These are phyloP conservation scores for Zygoascus hellenicus DNA, from an alignment of 1,139 yeast genomes.

Conservation along the genomic window DNA sequence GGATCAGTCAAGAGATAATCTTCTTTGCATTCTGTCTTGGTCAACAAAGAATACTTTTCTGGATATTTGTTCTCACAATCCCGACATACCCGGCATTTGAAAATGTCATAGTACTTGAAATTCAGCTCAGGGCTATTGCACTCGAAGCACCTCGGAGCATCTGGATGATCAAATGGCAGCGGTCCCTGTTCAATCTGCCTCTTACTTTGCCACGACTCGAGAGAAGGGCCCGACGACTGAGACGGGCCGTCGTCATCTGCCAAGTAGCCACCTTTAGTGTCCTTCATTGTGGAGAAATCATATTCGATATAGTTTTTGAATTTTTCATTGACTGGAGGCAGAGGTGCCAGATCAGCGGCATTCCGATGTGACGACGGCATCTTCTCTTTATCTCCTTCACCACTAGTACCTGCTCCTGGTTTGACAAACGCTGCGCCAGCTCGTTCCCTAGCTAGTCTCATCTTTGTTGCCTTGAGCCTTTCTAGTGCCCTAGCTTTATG, in stretches of 20 bases:
- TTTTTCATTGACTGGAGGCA: slow-evolving; percentile 26
- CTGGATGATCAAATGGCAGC: slow-evolving; percentile 44
- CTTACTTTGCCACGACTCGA: slow-evolving; percentile 75
- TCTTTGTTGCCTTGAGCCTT: slow-evolving; percentile 45
- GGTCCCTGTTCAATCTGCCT: slow-evolving; percentile 35
- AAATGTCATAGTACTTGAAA: slow-evolving; percentile 59
- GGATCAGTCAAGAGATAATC: slow-evolving; percentile 93
- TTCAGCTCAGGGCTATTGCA: slow-evolving; percentile 75
- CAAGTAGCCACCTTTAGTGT: slow-evolving; percentile 82
- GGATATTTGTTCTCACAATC: slow-evolving; percentile 67
- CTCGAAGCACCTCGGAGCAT: slow-evolving; percentile 72
- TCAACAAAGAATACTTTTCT: slow-evolving; percentile 81
- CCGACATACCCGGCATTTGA: slow-evolving; percentile 71
- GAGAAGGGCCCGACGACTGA: slow-evolving; percentile 40
- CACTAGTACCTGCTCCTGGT: not conserved
- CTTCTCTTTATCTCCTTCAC: slow-evolving; percentile 5
- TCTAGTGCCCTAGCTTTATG: slow-evolving; percentile 57
- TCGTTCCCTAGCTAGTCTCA: slow-evolving; percentile 22
- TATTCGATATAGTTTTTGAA: slow-evolving; percentile 72
- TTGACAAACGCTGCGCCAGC: slow-evolving; percentile 6
- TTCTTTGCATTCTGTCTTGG: slow-evolving; percentile 92
- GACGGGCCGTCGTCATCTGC: slow-evolving; percentile 39
- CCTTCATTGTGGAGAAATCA: slow-evolving; percentile 85
- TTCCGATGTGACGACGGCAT: slow-evolving; percentile 15
- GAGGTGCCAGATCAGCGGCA: slow-evolving; percentile 19